Evolutionary conservation across 176 grass and related monocot species (phyloP).

Genomic region (Poa pratensis): DNA sequence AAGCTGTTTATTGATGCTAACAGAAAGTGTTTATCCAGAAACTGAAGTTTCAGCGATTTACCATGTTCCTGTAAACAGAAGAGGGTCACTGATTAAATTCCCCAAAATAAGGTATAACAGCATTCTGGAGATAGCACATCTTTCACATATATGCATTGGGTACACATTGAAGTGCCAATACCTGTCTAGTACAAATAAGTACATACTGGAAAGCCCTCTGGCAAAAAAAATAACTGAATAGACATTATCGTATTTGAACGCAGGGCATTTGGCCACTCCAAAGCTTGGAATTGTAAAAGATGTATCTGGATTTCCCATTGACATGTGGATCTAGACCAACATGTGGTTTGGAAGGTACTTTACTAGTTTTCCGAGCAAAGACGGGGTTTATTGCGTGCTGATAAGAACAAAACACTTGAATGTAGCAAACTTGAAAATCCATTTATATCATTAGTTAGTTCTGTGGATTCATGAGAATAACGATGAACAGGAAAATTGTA

Average conservation of each 20-base stretch:
- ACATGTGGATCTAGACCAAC: neutral
- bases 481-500: neutral
- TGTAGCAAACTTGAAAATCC: neutral
- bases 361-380: neutral
- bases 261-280: neutral
- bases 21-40: constrained; percentile 87
- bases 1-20: constrained; percentile 82
- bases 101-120: constrained; percentile 9
- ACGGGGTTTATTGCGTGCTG: neutral
- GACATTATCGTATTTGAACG: neutral
- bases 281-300: neutral
- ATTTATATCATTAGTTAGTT: neutral
- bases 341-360: neutral
- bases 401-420: neutral
- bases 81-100: constrained; percentile 4
- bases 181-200: constrained; percentile 7
- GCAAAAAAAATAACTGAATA: neutral
- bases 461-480: neutral
- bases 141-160: neutral
- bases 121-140: neutral
- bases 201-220: neutral
- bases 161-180: constrained; percentile 7
- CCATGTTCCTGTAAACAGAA: constrained; percentile 69
- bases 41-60: constrained; percentile 77
- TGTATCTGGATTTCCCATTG: neutral